Percentiles rank a stretch among this genome's conserved stretches.
phyloP scores from a whole-genome alignment of 2,329 filamentous ascomycete species.

The Zalaria obscura region DNA sequence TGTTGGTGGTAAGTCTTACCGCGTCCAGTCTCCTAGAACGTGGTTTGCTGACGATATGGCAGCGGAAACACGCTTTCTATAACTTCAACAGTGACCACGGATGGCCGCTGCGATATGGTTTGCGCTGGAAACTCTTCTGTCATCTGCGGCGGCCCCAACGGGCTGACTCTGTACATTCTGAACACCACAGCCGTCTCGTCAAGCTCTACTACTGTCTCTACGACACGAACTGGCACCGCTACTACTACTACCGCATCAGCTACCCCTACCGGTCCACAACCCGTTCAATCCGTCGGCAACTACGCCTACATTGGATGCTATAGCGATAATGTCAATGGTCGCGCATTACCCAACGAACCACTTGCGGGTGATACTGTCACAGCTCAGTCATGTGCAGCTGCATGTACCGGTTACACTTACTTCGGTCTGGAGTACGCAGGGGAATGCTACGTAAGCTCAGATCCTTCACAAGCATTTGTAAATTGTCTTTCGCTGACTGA shows the following conservation, averaged over 20 bases:
- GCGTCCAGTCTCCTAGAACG: too few species aligned
- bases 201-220: constrained; percentile 1
- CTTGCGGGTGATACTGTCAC: constrained; percentile 18
- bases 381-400: constrained; percentile 21
- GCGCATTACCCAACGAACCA: constrained; percentile 8
- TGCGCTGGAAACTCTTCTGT: constrained; percentile 13
- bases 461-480: too few species aligned
- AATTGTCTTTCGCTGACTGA: too few species aligned
- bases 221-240: background rate
- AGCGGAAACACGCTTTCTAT: constrained; percentile 10
- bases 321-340: constrained; percentile 12
- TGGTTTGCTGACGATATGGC: too few species aligned
- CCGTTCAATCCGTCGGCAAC: constrained; percentile 12
- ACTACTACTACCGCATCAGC: constrained; percentile 2
- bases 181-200: constrained; percentile 2
- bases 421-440: constrained; percentile 23
- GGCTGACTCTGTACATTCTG: constrained; percentile 12
- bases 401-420: constrained; percentile 17
- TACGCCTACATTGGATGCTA: constrained; percentile 12
- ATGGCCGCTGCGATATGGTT: constrained; percentile 11
- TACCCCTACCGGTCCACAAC: constrained; percentile 6
- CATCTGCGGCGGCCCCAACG: constrained; percentile 16
- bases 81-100: background rate
- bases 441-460: constrained; percentile 19
- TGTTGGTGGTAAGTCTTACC: constrained; percentile 15